These are phyloP conservation scores for Senna siamea DNA, from an alignment of 306 rosid genomes.

Conservation along the genomic window DNA sequence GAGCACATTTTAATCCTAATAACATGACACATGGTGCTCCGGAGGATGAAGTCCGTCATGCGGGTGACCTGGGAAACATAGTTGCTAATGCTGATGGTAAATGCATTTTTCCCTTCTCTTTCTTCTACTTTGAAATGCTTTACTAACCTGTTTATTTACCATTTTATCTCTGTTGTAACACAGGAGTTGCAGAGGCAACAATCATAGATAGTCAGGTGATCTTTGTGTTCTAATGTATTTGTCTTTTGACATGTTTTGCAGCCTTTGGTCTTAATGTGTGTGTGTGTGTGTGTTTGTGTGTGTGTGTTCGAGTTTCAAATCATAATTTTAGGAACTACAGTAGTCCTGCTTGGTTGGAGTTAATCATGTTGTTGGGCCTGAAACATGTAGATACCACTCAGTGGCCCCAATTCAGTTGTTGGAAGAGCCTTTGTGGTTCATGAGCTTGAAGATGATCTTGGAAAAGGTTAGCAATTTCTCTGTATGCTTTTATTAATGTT, in stretches of 20 bases:
- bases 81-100: slow-evolving; percentile 73
- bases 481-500: background rate
- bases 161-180: slow-evolving; percentile 25
- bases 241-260: background rate
- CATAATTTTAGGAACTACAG: background rate
- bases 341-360: slow-evolving; percentile 22
- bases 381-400: slow-evolving; percentile 68
- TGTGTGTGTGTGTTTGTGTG: background rate
- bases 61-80: slow-evolving; percentile 99
- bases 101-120: slow-evolving; percentile 8
- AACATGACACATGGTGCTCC: slow-evolving; percentile 86
- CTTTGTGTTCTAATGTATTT: background rate
- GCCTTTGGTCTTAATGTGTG: background rate
- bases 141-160: background rate
- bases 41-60: slow-evolving; percentile 88
- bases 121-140: background rate
- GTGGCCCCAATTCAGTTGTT: slow-evolving; percentile 69
- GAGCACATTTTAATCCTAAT: slow-evolving; percentile 90
- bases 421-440: slow-evolving; percentile 86
- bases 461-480: slow-evolving; percentile 64
- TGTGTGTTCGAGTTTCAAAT: background rate
- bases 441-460: slow-evolving; percentile 80
- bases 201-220: slow-evolving; percentile 70
- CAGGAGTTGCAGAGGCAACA: slow-evolving; percentile 77
- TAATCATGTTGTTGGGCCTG: background rate